Percentiles rank a stretch among this genome's conserved stretches.
Conservation (phyloP, 2,329 filamentous ascomycete genomes). For the Aspergillus versicolor region DNA sequence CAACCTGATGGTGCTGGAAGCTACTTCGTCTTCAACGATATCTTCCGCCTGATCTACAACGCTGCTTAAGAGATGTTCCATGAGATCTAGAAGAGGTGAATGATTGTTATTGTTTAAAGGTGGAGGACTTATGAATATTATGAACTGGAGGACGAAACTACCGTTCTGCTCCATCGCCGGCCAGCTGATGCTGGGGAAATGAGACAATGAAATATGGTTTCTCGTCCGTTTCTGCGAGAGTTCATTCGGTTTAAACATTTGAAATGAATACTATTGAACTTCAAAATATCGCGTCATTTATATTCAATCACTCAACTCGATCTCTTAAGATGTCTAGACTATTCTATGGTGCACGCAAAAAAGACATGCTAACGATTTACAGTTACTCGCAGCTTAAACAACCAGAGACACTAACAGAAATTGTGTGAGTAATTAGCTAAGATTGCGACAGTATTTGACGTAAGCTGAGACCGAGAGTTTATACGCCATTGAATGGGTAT, state of each 20-base stretch:
- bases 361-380: background rate
- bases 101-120: background rate
- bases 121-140: conserved; percentile 17
- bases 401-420: background rate
- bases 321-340: background rate
- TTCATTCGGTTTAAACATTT: background rate
- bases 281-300: background rate
- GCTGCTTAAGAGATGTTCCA: conserved; percentile 16
- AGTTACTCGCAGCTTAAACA: background rate
- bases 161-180: background rate
- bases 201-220: background rate
- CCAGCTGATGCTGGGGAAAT: background rate
- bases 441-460: background rate
- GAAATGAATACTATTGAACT: conserved; percentile 1
- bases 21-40: conserved; percentile 90
- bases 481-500: background rate
- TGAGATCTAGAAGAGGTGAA: background rate
- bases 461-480: background rate
- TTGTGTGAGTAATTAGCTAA: background rate
- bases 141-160: conserved; percentile 12
- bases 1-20: conserved; percentile 63
- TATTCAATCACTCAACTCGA: background rate
- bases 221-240: background rate
- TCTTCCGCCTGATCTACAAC: conserved; percentile 83
- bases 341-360: background rate